Base-by-base conservation (phyloP, 768 basidiomycete species). In the Collybia sordida region DNA sequence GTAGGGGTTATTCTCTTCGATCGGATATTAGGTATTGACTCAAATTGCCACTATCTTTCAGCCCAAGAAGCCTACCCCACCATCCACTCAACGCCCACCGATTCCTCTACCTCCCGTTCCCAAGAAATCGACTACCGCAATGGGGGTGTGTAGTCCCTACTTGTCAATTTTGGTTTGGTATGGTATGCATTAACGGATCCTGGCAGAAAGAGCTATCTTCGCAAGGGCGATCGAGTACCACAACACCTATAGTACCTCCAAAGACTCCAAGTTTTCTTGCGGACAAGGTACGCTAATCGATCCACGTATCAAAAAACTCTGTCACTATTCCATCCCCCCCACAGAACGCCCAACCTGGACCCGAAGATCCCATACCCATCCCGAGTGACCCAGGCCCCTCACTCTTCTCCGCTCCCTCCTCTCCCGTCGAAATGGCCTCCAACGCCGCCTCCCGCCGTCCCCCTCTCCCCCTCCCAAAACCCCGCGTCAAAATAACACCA, bases 401-500 rank as follows among this genome's bases (percentile, higher is more conserved):
- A 17, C 45, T 47, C 15, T 47, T 47, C 21, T 47, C 45, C 3
- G 36, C 17, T 1, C 17, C 23, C 3, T 23, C 34, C 7, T 27
- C 24, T 15, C 23, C 45, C 23, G 31, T 31, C 9, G 36, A 38
- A 38, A 6, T n/a, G 12, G 22, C 21, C 21, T 31, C 31, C 4
- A 31, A 31, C 9, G 23, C n/a, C 5, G 12, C 6, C 3, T 1
- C 36, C 23, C 9, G 18, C 3, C 6, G 9, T 12, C 22, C 19
- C 4, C 14, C 43, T 14, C 43, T 23, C 18, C 23, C 34, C 19
- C 6, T 18, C 2, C 35, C 35, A 14, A 37, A 37, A 17, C 35
- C 35, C 4, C 22, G 34, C 9, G 21, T 2, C n/a, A 60, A 56
- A 43, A 24, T 48, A 11, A 25, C 37, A 15, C 44, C 45, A 15